Evolutionary conservation across 768 basidiomycete species (phyloP).

Genomic region (Leccinum disarticulatum): DNA sequence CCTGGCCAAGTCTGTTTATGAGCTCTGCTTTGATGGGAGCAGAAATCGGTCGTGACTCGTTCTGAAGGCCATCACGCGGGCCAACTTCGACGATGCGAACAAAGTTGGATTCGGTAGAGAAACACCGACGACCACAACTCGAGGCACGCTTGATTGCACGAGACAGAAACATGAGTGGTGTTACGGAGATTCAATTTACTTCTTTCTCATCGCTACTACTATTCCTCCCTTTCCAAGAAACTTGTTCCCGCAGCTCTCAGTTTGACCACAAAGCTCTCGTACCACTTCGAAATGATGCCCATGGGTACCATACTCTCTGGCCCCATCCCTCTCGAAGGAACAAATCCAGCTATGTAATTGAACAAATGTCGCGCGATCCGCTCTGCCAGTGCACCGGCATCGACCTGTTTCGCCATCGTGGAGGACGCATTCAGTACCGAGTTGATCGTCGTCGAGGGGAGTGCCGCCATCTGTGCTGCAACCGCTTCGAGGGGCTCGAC

Average conservation of each 20-base stretch:
- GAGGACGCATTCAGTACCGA: constrained; percentile 16
- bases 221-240: constrained; percentile 53
- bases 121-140: neutral
- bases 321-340: constrained; percentile 41
- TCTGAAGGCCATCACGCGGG: constrained; percentile 90
- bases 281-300: constrained; percentile 65
- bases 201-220: neutral
- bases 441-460: constrained; percentile 37
- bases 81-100: constrained; percentile 81
- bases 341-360: constrained; percentile 73
- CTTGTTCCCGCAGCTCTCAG: constrained; percentile 55
- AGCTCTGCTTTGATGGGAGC: constrained; percentile 77
- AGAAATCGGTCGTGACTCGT: constrained; percentile 73
- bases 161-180: constrained; percentile 14
- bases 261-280: constrained; percentile 64
- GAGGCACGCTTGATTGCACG: constrained; percentile 1
- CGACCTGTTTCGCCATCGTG: constrained; percentile 14
- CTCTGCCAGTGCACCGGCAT: constrained; percentile 21
- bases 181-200: neutral
- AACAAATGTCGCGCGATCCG: constrained; percentile 63
- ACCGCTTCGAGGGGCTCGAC: constrained; percentile 74
- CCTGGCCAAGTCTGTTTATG: constrained; percentile 66
- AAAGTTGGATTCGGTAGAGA: constrained; percentile 20
- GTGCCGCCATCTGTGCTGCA: constrained; percentile 51
- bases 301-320: constrained; percentile 61